Evolutionary conservation across 2,329 filamentous ascomycete genomes (phyloP).

Genomic region (Colletotrichum navitas): DNA sequence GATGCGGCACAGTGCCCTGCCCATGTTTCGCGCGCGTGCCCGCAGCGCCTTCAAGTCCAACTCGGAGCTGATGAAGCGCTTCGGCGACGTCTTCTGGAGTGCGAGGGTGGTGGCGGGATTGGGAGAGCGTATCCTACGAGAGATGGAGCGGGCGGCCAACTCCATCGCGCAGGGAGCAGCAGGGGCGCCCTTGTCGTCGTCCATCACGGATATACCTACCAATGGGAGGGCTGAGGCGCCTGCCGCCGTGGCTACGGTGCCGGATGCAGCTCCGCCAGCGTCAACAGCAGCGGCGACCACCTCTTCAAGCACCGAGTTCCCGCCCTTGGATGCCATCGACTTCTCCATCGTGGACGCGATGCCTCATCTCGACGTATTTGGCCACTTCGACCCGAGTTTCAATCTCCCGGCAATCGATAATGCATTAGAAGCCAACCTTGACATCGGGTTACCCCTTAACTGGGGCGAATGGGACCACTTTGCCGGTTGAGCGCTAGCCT

Average conservation of each 20-base stretch:
- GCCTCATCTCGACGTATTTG: slow-evolving; percentile 66
- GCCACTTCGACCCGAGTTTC: slow-evolving; percentile 67
- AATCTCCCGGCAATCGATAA: slow-evolving; percentile 67
- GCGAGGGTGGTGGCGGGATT: slow-evolving; percentile 66
- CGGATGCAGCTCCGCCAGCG: slow-evolving; percentile 31
- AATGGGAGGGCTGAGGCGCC: slow-evolving; percentile 16
- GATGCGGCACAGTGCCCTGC: slow-evolving; percentile 71
- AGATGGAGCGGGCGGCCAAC: slow-evolving; percentile 67
- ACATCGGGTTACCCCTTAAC: slow-evolving; percentile 65
- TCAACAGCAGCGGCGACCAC: slow-evolving; percentile 5
- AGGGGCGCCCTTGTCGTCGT: slow-evolving; percentile 11
- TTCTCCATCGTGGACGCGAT: slow-evolving; percentile 58
- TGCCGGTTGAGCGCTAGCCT: slow-evolving; percentile 24
- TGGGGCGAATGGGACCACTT: slow-evolving; percentile 62
- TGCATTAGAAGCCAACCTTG: slow-evolving; percentile 66
- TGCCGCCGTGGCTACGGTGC: slow-evolving; percentile 17
- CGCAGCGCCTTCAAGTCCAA: slow-evolving; percentile 67
- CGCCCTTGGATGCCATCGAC: slow-evolving; percentile 51
- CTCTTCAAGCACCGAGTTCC: slow-evolving; percentile 38
- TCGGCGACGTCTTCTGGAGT: slow-evolving; percentile 70
- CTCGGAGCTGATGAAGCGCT: slow-evolving; percentile 64
- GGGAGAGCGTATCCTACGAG: slow-evolving; percentile 66
- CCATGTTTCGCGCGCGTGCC: slow-evolving; percentile 69
- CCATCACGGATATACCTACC: slow-evolving; percentile 13
- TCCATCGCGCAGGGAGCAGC: slow-evolving; percentile 50